Evolutionary conservation across 1,139 yeast species (phyloP).

Genomic region (Magnusiomyces fungicola): DNA sequence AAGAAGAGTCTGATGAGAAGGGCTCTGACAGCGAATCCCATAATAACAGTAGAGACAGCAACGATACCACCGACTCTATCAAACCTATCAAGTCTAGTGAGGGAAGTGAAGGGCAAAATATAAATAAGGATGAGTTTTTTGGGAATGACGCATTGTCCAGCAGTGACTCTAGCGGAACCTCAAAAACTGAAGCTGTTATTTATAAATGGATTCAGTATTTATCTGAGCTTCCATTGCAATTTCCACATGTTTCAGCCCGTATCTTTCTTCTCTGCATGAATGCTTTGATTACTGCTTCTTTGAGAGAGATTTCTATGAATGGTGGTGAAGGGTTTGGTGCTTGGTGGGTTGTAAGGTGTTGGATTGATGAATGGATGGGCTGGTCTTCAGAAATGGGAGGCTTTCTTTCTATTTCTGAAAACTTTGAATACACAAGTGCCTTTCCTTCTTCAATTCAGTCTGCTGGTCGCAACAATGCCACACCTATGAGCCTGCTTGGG

Average conservation of each 20-base stretch:
- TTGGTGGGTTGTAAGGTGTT: conserved; percentile 74
- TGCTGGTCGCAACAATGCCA: neutral
- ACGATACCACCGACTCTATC: neutral
- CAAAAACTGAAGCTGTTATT: conserved; percentile 25
- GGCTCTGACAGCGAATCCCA: neutral
- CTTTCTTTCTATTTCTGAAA: conserved; percentile 32
- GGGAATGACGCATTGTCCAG: too few species aligned
- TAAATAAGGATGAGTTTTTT: too few species aligned
- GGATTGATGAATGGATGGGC: conserved; percentile 67
- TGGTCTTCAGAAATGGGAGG: conserved; percentile 71
- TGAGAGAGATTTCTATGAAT: conserved; percentile 52
- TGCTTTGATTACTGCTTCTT: conserved; percentile 54
- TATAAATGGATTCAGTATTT: conserved; percentile 38
- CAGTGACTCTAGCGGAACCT: conserved; percentile 6
- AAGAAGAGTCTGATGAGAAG: conserved; percentile 6
- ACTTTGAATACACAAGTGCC: neutral
- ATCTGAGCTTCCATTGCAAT: conserved; percentile 41
- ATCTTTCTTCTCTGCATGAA: conserved; percentile 49
- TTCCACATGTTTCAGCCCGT: conserved; percentile 46
- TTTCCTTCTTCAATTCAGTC: neutral
- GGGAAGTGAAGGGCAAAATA: too few species aligned
- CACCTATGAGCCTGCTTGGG: too few species aligned
- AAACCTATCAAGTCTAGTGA: too few species aligned
- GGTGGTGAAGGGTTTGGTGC: conserved; percentile 62
- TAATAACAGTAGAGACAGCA: too few species aligned